Base-by-base conservation (phyloP, 495 filamentous ascomycete species). In the Trichoderma erinaceum region DNA sequence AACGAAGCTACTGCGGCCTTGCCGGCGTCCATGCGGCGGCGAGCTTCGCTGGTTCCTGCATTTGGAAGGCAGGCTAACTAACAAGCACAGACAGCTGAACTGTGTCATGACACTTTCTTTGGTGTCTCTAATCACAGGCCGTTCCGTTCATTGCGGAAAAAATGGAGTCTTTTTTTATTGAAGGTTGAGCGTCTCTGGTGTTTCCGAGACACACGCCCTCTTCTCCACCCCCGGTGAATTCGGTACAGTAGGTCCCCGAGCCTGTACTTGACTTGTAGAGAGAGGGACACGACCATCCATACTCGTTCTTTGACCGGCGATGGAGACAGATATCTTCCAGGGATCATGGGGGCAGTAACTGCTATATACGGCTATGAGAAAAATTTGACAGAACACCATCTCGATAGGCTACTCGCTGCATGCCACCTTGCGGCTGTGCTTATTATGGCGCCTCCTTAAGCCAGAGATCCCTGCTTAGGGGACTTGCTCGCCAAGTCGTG, bases 1-100 rank as follows among this genome's bases (percentile, higher is more conserved):
- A 32, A 61, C 16, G 56, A 27, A 61, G 56, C 56, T 61, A 61
- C 56, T 61, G 56, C 56, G 56, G 56, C 56, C 56, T 29, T 61
- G 56, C 56, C 56, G 56, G 56, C 56, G 56, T 23, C 56, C 56
- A 29, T 29, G 27, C 27, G 56, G 56, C 23, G 25, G 56, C 23
- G 25, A 16, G 16, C 11, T 61, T 32, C 1, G 23, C 56, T 32
- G 21, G 56, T 61, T 61, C 56, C 56, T 61, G 56, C 56, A 61
- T 61, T 61, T 18, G 56, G n/a, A 32, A 61, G 56, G 56, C 56
- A 29, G 23, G n/a, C 56, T 32, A 58, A 58, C 15, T 11, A 56
- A 25, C 50, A 56, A 8, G 56, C 27, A 27, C 56, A 21, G 56
- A 61, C 27, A 2, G 12, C 13, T 32, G 56, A 11, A 32, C 27